A percentile compares a stretch with the other conserved stretches of the same genome.
phyloP scores from a whole-genome alignment of 352 stramenopile genomes.

The Globisporangium alternatum region DNA sequence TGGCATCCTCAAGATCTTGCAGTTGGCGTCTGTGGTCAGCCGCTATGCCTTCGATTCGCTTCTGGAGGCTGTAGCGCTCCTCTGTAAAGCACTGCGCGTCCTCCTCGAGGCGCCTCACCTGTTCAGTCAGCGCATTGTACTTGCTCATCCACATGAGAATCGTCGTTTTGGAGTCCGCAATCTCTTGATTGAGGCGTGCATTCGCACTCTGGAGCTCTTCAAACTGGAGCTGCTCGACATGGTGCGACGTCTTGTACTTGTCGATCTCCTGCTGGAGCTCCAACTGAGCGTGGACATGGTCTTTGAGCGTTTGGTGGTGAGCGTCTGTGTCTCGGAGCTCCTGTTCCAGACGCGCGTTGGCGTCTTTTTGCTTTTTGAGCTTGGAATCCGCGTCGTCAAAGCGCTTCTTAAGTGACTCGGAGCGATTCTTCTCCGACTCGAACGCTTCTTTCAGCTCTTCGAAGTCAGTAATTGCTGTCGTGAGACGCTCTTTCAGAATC shows the following conservation, averaged over 20 bases:
- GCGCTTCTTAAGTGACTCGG: conserved; percentile 1
- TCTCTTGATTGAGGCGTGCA: conserved; percentile 29
- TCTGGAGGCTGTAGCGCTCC: conserved; percentile 31
- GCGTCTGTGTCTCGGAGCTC: conserved; percentile 20
- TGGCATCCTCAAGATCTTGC: conserved; percentile 3
- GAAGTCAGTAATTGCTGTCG: conserved; percentile 22
- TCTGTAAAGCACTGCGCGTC: conserved; percentile 24
- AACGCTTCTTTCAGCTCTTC: conserved; percentile 18
- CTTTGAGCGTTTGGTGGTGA: conserved; percentile 9
- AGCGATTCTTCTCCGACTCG: conserved; percentile 5
- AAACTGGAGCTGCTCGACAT: conserved; percentile 8
- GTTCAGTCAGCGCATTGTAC: conserved; percentile 37
- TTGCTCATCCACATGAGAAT: conserved; percentile 77
- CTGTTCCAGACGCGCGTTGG: conserved; percentile 12
- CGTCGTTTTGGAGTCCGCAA: conserved; percentile 50
- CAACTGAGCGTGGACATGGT: not conserved
- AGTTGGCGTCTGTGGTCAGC: conserved; percentile 12
- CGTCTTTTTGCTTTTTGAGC: conserved; percentile 8
- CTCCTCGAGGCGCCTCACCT: conserved; percentile 32
- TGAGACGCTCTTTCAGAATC: conserved; percentile 23
- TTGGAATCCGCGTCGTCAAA: conserved; percentile 5
- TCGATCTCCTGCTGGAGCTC: conserved; percentile 14
- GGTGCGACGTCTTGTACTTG: not conserved
- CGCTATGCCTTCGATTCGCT: conserved; percentile 21
- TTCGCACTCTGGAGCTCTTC: conserved; percentile 10